Evolutionary conservation across 345 rosid species (phyloP).

Genomic region (Euphorbia lathyris): DNA sequence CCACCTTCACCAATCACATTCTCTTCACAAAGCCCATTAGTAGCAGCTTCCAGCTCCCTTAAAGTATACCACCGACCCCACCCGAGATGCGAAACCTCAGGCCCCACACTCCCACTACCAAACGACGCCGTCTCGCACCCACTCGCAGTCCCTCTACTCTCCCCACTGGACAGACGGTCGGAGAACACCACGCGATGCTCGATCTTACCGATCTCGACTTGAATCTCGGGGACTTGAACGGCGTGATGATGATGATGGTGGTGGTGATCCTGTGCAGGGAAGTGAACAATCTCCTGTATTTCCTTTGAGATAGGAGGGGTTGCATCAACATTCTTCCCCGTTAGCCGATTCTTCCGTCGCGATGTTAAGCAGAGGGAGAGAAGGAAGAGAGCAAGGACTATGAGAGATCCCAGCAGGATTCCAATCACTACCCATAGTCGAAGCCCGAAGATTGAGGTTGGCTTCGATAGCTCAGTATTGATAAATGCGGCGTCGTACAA

Average conservation of each 20-base stretch:
- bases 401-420: conserved; percentile 72
- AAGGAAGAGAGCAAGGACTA: conserved; percentile 78
- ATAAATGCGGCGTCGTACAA: conserved; percentile 61
- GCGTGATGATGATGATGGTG: conserved; percentile 33
- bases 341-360: conserved; percentile 53
- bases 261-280: conserved; percentile 33
- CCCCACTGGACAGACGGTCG: conserved; percentile 65
- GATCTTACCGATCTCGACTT: conserved; percentile 75
- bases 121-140: conserved; percentile 61
- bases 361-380: conserved; percentile 84
- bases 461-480: conserved; percentile 76
- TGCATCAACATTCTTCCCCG: conserved; percentile 19
- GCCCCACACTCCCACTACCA: conserved; percentile 67
- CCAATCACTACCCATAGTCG: conserved; percentile 91
- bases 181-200: conserved; percentile 92
- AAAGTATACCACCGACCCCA: conserved; percentile 98
- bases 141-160: conserved; percentile 67
- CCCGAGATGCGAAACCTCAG: conserved; percentile 93
- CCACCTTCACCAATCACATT: conserved; percentile 99
- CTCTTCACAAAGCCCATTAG: conserved; percentile 74
- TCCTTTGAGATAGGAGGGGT: conserved; percentile 80
- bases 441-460: conserved; percentile 84
- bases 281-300: conserved; percentile 68
- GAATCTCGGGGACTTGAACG: conserved; percentile 60
- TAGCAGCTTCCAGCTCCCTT: conserved; percentile 86